Conservation (phyloP, 2,329 filamentous ascomycete genomes). For the Triangularia verruculosa region DNA sequence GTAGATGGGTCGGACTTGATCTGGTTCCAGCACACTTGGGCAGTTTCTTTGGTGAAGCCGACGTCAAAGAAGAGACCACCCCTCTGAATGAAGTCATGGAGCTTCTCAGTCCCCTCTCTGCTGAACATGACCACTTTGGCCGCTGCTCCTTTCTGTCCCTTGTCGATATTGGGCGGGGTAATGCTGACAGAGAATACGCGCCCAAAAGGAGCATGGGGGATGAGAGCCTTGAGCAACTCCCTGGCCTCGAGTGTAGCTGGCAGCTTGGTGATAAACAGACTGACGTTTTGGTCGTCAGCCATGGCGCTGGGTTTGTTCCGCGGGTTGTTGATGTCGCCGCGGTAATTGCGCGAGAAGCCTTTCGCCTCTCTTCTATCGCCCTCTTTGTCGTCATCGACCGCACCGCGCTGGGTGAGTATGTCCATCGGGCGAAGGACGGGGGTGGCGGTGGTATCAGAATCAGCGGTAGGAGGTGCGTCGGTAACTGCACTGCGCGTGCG, state of each 20-base stretch:
- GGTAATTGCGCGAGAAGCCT: not conserved
- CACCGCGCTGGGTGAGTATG: not conserved
- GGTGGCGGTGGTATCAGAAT: too few relatives aligned
- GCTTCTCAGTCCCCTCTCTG: not conserved
- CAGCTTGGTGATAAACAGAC: not conserved
- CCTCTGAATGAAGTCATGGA: not conserved
- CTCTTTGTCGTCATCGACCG: not conserved
- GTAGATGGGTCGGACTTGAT: not conserved
- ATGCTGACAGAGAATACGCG: not conserved
- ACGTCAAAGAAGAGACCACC: not conserved
- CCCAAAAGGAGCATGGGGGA: not conserved
- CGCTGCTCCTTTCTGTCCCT: not conserved
- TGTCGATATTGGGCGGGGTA: not conserved
- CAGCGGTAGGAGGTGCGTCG: too few relatives aligned
- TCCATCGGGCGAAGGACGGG: not conserved
- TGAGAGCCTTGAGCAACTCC: not conserved
- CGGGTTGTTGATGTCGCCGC: not conserved
- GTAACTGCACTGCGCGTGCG: too few relatives aligned
- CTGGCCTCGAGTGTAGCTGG: not conserved
- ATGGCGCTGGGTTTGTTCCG: not conserved
- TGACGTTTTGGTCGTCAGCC: not conserved
- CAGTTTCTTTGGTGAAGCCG: not conserved
- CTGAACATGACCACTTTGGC: not conserved
- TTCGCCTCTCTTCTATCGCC: not conserved
- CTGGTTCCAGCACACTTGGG: not conserved